Conservation (phyloP, 2,329 filamentous ascomycete genomes). For the Sarocladiaceae sp. region DNA sequence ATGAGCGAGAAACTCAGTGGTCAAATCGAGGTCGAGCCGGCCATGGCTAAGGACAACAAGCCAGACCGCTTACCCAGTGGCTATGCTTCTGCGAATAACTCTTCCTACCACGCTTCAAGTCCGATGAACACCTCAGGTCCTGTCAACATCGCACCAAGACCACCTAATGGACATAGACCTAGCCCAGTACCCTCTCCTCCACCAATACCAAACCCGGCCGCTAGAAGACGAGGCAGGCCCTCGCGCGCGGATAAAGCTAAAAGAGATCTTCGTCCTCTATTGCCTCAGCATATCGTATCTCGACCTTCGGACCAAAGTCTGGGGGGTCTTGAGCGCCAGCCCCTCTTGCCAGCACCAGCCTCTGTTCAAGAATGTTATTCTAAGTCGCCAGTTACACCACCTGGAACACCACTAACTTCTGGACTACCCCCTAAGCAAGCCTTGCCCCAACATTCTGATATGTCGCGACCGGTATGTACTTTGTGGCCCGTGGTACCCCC, state of each 20-base stretch:
- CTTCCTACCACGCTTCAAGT: conserved; percentile 11
- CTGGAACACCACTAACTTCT: neutral
- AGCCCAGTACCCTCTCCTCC: conserved; percentile 7
- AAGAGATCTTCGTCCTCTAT: conserved; percentile 23
- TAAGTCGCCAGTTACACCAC: neutral
- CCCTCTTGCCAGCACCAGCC: conserved; percentile 1
- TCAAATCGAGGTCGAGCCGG: no score
- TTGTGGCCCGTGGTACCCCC: neutral
- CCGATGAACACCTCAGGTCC: neutral
- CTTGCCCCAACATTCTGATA: neutral
- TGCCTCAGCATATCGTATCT: conserved; percentile 29
- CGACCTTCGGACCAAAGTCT: conserved; percentile 17
- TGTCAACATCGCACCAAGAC: conserved; percentile 16
- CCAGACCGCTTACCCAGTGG: neutral
- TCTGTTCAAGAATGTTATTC: neutral
- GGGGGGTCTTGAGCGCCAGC: conserved; percentile 12
- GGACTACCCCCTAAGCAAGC: neutral
- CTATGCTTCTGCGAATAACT: neutral
- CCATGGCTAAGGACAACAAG: no score
- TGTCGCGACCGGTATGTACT: conserved; percentile 2
- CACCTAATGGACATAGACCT: conserved; percentile 13
- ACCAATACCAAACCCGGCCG: conserved; percentile 11
- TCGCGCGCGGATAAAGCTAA: conserved; percentile 39
- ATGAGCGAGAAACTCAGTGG: no score
- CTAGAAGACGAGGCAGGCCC: conserved; percentile 41